Evolutionary conservation across 1,284 basidiomycete genomes (phyloP).

Genomic region (Ganoderma sp.): DNA sequence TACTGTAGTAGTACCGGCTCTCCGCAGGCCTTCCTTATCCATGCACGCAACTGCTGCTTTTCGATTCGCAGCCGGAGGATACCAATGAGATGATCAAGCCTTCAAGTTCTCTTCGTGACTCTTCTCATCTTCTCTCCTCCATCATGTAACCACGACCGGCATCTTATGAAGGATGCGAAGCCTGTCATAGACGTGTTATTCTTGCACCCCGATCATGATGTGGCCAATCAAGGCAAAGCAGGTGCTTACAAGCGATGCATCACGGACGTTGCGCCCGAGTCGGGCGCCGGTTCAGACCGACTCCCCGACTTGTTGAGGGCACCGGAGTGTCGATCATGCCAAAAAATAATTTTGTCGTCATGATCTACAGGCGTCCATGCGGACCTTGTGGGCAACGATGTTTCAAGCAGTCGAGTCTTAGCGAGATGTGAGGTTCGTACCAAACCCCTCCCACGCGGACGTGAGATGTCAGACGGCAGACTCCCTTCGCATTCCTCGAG

Average conservation of each 20-base stretch:
- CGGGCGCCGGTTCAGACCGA: not conserved
- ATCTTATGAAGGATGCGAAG: not conserved
- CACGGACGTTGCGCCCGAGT: not conserved
- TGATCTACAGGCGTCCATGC: no score
- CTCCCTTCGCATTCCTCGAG: not conserved
- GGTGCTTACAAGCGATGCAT: not conserved
- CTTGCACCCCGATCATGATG: conserved; percentile 2
- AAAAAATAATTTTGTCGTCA: no score
- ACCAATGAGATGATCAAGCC: not conserved
- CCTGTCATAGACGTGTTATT: not conserved
- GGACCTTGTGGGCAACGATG: not conserved
- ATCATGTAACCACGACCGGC: not conserved
- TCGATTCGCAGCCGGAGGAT: not conserved
- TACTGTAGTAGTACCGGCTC: no score
- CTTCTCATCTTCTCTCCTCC: not conserved
- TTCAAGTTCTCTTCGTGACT: not conserved
- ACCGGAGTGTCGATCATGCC: not conserved
- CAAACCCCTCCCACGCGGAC: no score
- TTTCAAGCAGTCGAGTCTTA: not conserved
- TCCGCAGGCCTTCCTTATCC: not conserved
- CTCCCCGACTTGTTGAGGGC: not conserved
- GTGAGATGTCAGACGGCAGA: not conserved
- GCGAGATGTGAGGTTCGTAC: no score
- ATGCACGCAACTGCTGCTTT: not conserved
- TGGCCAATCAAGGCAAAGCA: not conserved